Evolutionary conservation across 331 rosid genomes (phyloP), one percentile per base, ranked within the genome.

Genomic region (Quercus tomentella): DNA sequence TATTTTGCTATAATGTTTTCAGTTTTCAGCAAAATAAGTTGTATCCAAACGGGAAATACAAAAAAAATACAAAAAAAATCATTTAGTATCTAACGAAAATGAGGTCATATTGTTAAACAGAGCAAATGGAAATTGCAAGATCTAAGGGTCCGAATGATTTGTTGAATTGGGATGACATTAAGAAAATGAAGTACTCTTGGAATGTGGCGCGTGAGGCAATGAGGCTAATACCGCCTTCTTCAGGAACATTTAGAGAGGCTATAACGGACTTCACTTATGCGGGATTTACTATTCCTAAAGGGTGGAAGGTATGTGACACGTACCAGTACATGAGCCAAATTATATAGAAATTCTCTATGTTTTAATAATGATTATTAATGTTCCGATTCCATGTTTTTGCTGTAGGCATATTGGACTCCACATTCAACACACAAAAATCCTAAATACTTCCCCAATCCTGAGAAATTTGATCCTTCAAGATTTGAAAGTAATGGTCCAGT

Each of bases 101-200:
- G 22, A 18, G 18, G 18, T 54, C 14, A 43, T 65, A 41, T 26
- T 20, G 31, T 56, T 69, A 81, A 73, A 57, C 76, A 89, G 93
- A 87, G 52, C 88, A 87, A 71, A 78, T 26, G 77, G 91, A 82
- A 7, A 70, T 87, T 68, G 22, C 63, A 54, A 82, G 56, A 45
- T 61, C 81, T 54, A 85, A 72, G 73, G 84, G 74, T 25, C 49
- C 17, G 30, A 71, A 11, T 21, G 72, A 30, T 79, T 88, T 74
- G 84, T 43, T 43, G 51, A 43, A 79, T 65, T 87, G 90, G 90
- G 79, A 82, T 2, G 81, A 82, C 83, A 83, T 87, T 65, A 82
- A 83, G 55, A 89, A 73, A 73, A 73, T 89, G 87, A 89, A 83
- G 70, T 84, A 89, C 69, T 84, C 92, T 45, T 89, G 90, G 92